A percentile compares a stretch with the other conserved stretches of the same genome.
These are phyloP conservation scores for Hanseniaspora lachancei DNA, from an alignment of 805 yeast species.

Conservation along the genomic window DNA sequence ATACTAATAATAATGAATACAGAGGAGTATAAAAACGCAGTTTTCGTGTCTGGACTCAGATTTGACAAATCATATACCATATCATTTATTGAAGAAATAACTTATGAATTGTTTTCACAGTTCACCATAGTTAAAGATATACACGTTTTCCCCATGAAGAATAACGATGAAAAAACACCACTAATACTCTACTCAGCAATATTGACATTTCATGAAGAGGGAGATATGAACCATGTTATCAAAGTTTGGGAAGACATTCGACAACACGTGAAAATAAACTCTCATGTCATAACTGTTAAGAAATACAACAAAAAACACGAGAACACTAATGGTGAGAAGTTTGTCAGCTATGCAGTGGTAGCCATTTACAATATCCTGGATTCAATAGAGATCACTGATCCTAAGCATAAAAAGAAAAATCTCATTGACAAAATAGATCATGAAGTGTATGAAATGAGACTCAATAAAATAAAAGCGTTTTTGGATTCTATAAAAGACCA, in stretches of 20 bases:
- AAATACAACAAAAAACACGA: conserved; percentile 43
- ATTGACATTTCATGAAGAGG: conserved; percentile 33
- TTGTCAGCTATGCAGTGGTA: conserved; percentile 14
- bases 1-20: background rate
- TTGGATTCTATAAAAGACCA: conserved; percentile 26
- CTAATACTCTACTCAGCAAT: background rate
- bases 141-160: conserved; percentile 60
- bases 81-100: conserved; percentile 64
- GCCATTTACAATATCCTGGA: conserved; percentile 13
- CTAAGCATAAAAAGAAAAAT: conserved; percentile 19
- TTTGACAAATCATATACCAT: conserved; percentile 48
- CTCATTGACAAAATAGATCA: conserved; percentile 60
- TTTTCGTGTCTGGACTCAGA: conserved; percentile 26
- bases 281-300: conserved; percentile 42
- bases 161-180: conserved; percentile 67
- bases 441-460: conserved; percentile 49
- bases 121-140: conserved; percentile 64
- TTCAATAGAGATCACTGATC: background rate
- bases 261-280: conserved; percentile 17
- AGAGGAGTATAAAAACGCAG: background rate
- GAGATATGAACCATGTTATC: conserved; percentile 60
- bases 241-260: conserved; percentile 41
- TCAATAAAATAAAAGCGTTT: background rate
- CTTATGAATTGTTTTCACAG: conserved; percentile 76
- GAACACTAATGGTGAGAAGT: conserved; percentile 16